These are phyloP conservation scores for Durusdinium trenchii DNA, from an alignment of 73 alveolate species.

Conservation along the genomic window DNA sequence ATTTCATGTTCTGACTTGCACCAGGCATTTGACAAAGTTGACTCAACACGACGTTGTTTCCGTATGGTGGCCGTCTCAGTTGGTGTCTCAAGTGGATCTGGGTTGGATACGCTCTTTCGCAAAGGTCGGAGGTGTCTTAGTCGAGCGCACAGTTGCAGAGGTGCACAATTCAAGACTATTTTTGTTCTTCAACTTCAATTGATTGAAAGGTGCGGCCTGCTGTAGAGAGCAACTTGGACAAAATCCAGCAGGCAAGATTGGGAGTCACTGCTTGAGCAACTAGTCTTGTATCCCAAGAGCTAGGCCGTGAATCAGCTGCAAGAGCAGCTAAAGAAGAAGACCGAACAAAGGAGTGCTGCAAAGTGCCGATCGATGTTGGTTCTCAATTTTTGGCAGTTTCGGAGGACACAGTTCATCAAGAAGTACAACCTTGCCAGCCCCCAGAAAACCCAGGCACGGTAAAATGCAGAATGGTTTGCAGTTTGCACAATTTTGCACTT, in stretches of 20 bases:
- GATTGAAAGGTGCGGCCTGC: slow-evolving; percentile 59
- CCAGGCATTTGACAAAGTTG: slow-evolving; percentile 65
- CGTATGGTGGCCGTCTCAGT: slow-evolving; percentile 49
- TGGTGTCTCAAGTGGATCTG: neutral
- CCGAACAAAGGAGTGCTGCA: slow-evolving; percentile 46
- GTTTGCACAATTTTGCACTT: neutral
- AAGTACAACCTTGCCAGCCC: slow-evolving; percentile 52
- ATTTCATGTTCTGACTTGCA: too few species aligned
- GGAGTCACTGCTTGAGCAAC: neutral
- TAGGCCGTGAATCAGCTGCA: slow-evolving; percentile 78
- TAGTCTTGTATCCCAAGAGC: neutral
- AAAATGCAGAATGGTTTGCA: neutral
- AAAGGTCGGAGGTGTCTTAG: slow-evolving; percentile 79
- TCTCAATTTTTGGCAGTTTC: neutral
- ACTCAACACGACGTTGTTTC: slow-evolving; percentile 60
- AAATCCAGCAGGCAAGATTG: slow-evolving; percentile 77
- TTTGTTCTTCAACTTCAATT: neutral
- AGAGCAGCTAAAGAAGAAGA: slow-evolving; percentile 60
- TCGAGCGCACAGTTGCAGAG: slow-evolving; percentile 70
- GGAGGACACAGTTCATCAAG: slow-evolving; percentile 72
- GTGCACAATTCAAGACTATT: neutral
- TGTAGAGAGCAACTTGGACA: slow-evolving; percentile 60
- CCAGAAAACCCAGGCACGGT: neutral
- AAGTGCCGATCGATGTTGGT: too few species aligned
- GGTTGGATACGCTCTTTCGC: neutral